These are phyloP conservation scores for Chrysanthemum seticuspe DNA, from an alignment of 129 eudicot species.

Conservation along the genomic window DNA sequence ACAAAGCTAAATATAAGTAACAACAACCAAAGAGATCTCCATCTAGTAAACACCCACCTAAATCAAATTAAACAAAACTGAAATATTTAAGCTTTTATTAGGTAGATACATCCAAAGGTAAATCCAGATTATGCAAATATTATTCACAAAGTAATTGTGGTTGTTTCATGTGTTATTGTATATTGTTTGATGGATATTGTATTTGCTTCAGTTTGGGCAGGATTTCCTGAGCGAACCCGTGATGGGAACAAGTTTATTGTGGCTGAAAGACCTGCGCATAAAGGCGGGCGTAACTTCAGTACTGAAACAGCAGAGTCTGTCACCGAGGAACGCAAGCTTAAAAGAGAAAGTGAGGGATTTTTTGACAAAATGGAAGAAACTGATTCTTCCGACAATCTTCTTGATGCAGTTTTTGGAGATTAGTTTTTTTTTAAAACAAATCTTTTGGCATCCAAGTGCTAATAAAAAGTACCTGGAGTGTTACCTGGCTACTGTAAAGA, in stretches of 20 bases:
- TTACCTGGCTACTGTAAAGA: not conserved
- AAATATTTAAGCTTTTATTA: too few relatives aligned
- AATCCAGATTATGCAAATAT: too few relatives aligned
- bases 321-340: slow-evolving; percentile 68
- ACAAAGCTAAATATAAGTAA: too few relatives aligned
- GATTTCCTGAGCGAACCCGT: slow-evolving; percentile 84
- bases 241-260: slow-evolving; percentile 93
- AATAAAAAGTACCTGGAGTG: not conserved
- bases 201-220: slow-evolving; percentile 81
- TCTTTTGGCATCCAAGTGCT: slow-evolving; percentile 6
- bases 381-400: slow-evolving; percentile 66
- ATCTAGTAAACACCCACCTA: too few relatives aligned
- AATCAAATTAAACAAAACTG: too few relatives aligned
- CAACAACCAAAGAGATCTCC: too few relatives aligned
- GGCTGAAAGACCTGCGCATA: slow-evolving; percentile 69
- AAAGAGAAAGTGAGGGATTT: slow-evolving; percentile 59
- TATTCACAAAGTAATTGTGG: not conserved
- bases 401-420: slow-evolving; percentile 64
- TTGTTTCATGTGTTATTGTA: not conserved
- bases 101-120: too few relatives aligned
- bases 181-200: slow-evolving; percentile 5
- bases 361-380: slow-evolving; percentile 55
- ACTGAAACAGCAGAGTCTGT: slow-evolving; percentile 72
- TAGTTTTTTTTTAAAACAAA: slow-evolving; percentile 9
- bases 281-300: slow-evolving; percentile 50